Evolutionary conservation across 495 filamentous ascomycete species (phyloP), one percentile per base, ranked within the genome.

Genomic region (Xanthoparmelia taractica): DNA sequence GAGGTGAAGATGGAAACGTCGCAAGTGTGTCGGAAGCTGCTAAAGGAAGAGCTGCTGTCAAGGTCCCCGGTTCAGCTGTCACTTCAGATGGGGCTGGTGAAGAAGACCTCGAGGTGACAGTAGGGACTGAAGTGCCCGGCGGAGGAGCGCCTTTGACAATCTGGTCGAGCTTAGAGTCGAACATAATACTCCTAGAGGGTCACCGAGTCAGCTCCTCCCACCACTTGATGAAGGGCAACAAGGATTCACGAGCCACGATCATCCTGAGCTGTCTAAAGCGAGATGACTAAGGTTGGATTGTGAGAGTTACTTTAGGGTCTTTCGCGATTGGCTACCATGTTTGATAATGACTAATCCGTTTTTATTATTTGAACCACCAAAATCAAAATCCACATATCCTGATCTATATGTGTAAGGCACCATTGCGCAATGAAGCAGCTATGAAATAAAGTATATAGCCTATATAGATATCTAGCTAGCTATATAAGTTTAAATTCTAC

Each of bases 1-100:
- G 90, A 72, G 89, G 93, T 36, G 92, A 91, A 65, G 88, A 93
- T 15, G 94, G 93, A 36, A 95, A 84, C 47, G 85, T 83, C 61
- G 87, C 86, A 56, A 91, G 79, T 45, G 92, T 92, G 73, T 96
- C 89, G 68, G 74, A 82, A 64, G 73, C 81, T 74, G 75, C 71
- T 63, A 71, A 68, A 58, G 74, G 73, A 61, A 74, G 69, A 55
- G 77, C 59, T 66, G 77, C 71, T 56, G 75, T 72, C 8, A 75
- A 70, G 43, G 67, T 66, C 43, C 57, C 40, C 38, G 57, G 41
- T 13, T 61, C 60, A 67, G 59, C 48, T 63, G 65, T 50, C 12
- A 75, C 78, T 29, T 78, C 70, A 33, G 77, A 73, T 57, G 75
- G 72, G 58, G 73, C 70, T 27, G 73, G 70, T 12, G 70, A 81